Evolutionary conservation across 1,284 basidiomycete genomes (phyloP), one percentile per base, ranked within the genome.

Genomic region (Lignosus rhinocerotis): DNA sequence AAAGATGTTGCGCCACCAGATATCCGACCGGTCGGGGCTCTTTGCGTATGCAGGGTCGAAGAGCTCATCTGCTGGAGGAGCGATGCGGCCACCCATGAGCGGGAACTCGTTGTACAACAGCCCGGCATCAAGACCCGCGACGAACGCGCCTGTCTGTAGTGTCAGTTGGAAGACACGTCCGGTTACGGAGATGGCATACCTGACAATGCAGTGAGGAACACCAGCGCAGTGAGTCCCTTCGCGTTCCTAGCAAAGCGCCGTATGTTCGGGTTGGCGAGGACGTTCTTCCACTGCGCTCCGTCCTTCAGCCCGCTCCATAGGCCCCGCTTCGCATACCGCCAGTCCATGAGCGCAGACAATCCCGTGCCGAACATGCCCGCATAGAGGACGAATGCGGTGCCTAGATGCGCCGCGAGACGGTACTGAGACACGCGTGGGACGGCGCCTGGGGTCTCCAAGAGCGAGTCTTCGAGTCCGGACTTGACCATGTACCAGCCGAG

Each of bases 401-500:
- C 90, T 12, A 99, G 83, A 74, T 99, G 97, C 30, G 95, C 92
- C 0, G 96, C 96, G 16, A 99, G 85, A 8, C 97, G 84, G 75
- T 99, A 99, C 73, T 99, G 97, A 36, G 93, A 96, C 14, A 99
- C 97, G 1, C 97, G 88, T 1, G 97, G 94, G 9, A 95, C 88
- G 12, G 88, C 86, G n/a, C 87, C 88, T 14, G 92, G 92, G 17
- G 82, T 89, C 11, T 87, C 83, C 76, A 97, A 80, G 57, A 94
- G 79, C 17, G 90, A 83, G 58, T 93, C 86, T 67, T 94, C 91
- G 11, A 99, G 80, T 1, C 97, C 97, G 10, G 94, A 96, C 72
- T 97, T 93, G 61, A 99, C 97, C 97, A 99, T 99, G 80, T 97
- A 97, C 97, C 97, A 99, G 31, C 97, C 97, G 19, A 99, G 81